phyloP scores from a whole-genome alignment of 257 asterid genomes.

The Petunia secreta region DNA sequence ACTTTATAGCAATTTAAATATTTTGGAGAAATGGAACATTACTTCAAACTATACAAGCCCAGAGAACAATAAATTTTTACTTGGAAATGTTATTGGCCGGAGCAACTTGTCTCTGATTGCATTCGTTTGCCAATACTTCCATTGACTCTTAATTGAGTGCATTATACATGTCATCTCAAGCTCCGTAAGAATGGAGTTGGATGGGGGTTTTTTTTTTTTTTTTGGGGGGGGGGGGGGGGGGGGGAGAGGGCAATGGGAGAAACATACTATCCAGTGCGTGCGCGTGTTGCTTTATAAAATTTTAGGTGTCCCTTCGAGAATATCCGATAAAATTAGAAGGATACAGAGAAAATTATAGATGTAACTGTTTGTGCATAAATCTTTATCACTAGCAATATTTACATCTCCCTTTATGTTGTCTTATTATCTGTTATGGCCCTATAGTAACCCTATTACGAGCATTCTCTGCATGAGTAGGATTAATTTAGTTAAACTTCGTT shows the following conservation, averaged over 20 bases:
- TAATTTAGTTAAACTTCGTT: not conserved
- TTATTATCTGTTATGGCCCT: not conserved
- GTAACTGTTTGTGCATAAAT: not conserved
- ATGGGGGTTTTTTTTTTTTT: too few relatives aligned
- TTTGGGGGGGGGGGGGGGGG: too few relatives aligned
- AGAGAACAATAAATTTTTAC: not conserved
- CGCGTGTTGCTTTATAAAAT: not conserved
- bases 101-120: not conserved
- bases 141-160: slow-evolving; percentile 5
- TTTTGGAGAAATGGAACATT: not conserved
- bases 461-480: not conserved
- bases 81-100: not conserved
- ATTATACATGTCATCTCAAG: not conserved
- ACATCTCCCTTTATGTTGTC: not conserved
- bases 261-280: not conserved
- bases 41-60: not conserved
- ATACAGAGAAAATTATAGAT: too few relatives aligned
- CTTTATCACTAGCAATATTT: not conserved
- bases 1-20: not conserved
- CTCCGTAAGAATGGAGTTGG: not conserved
- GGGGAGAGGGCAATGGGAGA: not conserved
- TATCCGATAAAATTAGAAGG: too few relatives aligned
- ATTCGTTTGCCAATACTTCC: not conserved
- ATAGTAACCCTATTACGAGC: not conserved
- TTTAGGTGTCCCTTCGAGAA: not conserved